Conservation (phyloP, 2,329 filamentous ascomycete species). For the Parastagonospora nodorum region DNA sequence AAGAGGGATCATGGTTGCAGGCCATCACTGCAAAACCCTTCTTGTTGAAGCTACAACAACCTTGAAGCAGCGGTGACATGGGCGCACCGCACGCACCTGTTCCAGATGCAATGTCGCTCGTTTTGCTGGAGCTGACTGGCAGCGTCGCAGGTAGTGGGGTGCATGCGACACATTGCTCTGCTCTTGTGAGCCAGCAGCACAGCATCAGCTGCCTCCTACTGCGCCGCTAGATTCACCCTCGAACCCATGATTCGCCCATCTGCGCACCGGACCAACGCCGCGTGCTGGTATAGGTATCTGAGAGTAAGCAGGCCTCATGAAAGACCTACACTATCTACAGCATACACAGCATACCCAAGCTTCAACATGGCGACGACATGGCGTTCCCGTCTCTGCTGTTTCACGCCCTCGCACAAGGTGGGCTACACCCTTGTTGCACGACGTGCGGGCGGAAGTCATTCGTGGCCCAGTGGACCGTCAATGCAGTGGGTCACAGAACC, state of each 20-base stretch:
- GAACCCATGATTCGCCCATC: background rate
- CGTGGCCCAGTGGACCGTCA: slow-evolving; percentile 11
- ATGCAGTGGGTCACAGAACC: slow-evolving; percentile 25
- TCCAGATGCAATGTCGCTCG: background rate
- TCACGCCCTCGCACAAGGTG: too few relatives aligned
- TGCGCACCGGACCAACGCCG: background rate
- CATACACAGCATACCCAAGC: background rate
- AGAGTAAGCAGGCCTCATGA: too few relatives aligned
- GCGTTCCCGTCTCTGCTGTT: background rate
- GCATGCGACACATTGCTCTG: background rate
- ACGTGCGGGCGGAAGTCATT: background rate
- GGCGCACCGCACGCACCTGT: too few relatives aligned
- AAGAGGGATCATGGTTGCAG: too few relatives aligned
- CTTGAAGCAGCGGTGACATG: too few relatives aligned
- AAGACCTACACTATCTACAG: background rate
- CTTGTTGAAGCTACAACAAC: too few relatives aligned
- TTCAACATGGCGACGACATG: background rate
- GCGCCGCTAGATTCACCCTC: background rate
- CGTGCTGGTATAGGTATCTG: too few relatives aligned
- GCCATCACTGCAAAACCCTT: too few relatives aligned
- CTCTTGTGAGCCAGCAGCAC: background rate
- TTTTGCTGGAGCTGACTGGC: background rate
- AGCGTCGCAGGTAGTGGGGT: background rate
- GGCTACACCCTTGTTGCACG: background rate
- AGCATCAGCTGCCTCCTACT: background rate